Conservation (phyloP, 306 rosid species). For the Datisca glomerata region DNA sequence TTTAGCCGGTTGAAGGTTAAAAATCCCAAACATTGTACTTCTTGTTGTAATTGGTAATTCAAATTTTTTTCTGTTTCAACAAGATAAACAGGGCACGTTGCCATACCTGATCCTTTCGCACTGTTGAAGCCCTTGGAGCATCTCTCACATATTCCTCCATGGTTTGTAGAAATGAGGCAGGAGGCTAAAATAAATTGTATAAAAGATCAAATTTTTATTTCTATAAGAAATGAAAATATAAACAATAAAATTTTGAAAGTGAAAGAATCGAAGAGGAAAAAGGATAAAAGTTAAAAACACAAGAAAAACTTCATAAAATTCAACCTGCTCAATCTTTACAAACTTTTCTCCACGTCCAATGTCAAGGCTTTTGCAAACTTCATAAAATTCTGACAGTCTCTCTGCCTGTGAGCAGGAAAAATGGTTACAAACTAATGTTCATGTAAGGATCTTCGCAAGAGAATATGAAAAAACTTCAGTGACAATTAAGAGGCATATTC, state of each 20-base stretch:
- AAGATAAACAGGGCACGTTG: not conserved
- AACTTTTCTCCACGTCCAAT: constrained; percentile 87
- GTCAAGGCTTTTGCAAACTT: constrained; percentile 81
- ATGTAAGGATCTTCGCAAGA: no score
- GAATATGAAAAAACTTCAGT: not conserved
- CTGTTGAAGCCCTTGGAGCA: constrained; percentile 57
- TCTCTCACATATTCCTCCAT: constrained; percentile 96
- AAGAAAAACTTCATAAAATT: constrained; percentile 11
- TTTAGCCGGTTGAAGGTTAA: no score
- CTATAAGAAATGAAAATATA: no score
- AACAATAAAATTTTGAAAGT: not conserved
- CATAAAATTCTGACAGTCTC: constrained; percentile 87
- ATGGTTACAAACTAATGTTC: no score
- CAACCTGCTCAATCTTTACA: constrained; percentile 91
- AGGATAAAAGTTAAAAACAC: not conserved
- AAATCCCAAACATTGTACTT: no score
- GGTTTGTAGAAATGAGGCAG: constrained; percentile 90
- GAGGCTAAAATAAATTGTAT: constrained; percentile 51
- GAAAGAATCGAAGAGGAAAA: constrained; percentile 5
- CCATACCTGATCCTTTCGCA: constrained; percentile 80
- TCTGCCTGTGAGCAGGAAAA: constrained; percentile 66
- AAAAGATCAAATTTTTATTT: constrained; percentile 11
- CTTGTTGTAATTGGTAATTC: no score
- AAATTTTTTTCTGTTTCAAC: no score
- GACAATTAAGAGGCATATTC: constrained; percentile 5